Base-by-base conservation (phyloP, 257 asterid genomes). In the Lycium ferocissimum region DNA sequence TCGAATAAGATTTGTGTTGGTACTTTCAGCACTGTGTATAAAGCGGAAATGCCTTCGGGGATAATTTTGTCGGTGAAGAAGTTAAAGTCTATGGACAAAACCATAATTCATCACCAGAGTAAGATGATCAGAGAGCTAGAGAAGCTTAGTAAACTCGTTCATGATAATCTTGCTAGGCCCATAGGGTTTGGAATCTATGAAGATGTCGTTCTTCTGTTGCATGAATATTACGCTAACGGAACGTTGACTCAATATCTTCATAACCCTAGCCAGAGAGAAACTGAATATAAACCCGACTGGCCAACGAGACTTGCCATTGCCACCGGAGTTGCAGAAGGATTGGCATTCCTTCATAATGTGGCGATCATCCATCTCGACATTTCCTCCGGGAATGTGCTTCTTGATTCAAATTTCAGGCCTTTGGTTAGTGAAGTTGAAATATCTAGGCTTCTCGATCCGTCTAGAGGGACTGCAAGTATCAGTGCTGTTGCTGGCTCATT, bases 401-500 rank as follows among this genome's bases (percentile, higher is more conserved):
- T 97, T 14, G 99, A 95, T 89, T 90, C 98, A 15, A 90, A 91
- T 80, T 93, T 88, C 82, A 91, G 85, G 84, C 96, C 99, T 33
- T 85, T 95, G 89, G 92, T 95, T 9, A 93, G 98, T n/a, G 98
- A 97, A 91, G 94, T 95, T 56, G 98, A 95, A 84, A 95, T 97
- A 71, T 95, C 99, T 33, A 94, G 92, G 94, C 98, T 97, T 83
- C 93, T 97, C 14, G 99, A 97, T 83, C 99, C 98, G 6, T 95
- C 95, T 33, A 87, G 98, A 87, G 99, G 99, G 62, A 93, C 99
- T 0, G 99, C 98, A 15, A 97, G 99, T 69, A 95, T 97, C 89
- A 97, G 98, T 54, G 99, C 99, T 11, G 98, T 97, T 83, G 99
- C 99, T 35, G 99, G 99, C 62, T 97, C 99, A 15, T 97, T 97